Conservation (phyloP, 345 rosid species). For the Microcos paniculata region DNA sequence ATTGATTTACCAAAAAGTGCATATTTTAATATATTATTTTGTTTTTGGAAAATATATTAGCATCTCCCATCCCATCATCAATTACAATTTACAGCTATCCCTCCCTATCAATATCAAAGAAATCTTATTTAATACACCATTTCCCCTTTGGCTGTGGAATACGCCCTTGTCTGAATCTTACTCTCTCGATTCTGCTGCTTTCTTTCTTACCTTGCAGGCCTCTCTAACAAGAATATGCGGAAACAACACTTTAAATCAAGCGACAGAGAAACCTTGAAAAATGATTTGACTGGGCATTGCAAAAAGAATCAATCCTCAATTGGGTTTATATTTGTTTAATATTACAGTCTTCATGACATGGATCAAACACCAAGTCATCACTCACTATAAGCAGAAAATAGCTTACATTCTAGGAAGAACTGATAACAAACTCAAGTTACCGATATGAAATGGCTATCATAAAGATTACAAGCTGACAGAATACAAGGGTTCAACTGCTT, state of each 20-base stretch:
- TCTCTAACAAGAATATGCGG: too few species aligned
- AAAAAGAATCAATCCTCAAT: slow-evolving; percentile 9
- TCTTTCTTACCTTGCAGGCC: background rate
- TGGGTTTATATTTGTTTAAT: background rate
- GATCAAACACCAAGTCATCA: background rate
- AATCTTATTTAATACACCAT: too few species aligned
- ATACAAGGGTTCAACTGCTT: background rate
- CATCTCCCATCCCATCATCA: background rate
- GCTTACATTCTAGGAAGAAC: background rate
- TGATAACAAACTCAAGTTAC: slow-evolving; percentile 15
- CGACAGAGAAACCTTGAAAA: too few species aligned
- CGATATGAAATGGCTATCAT: background rate
- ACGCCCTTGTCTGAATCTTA: background rate
- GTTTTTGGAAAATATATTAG: background rate
- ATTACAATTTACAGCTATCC: too few species aligned
- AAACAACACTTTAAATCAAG: too few species aligned
- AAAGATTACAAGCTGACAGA: slow-evolving; percentile 6
- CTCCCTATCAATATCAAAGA: background rate
- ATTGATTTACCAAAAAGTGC: background rate
- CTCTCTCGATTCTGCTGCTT: background rate
- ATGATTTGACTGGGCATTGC: background rate
- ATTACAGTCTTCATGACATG: background rate
- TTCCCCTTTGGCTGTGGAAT: background rate
- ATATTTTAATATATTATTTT: background rate
- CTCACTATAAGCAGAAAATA: background rate